phyloP scores from a whole-genome alignment of 169 alveolate genomes.

The Sarcocystis neurona region DNA sequence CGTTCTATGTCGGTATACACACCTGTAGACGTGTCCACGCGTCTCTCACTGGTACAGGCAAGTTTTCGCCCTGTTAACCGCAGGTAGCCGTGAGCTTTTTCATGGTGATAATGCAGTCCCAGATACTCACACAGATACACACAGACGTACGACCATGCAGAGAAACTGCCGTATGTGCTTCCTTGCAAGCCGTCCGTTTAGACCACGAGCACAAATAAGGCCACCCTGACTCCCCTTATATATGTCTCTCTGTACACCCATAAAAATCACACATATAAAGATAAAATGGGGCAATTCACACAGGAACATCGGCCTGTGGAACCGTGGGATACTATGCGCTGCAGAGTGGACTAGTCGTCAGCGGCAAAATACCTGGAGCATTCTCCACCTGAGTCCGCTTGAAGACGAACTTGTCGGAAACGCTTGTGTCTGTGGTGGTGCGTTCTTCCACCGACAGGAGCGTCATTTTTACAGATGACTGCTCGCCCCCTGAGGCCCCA shows the following conservation, averaged over 20 bases:
- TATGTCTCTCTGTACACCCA: neutral
- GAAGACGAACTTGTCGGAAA: neutral
- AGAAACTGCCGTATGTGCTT: too few relatives aligned
- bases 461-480: neutral
- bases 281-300: neutral
- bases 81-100: too few relatives aligned
- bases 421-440: neutral
- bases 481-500: neutral
- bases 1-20: too few relatives aligned
- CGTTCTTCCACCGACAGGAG: neutral
- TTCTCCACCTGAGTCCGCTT: neutral
- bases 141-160: too few relatives aligned
- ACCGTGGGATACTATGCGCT: neutral
- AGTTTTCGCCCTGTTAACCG: too few relatives aligned
- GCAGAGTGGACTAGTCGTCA: neutral
- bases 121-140: too few relatives aligned
- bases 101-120: too few relatives aligned
- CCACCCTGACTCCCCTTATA: too few relatives aligned
- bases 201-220: too few relatives aligned
- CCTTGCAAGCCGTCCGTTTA: too few relatives aligned
- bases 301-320: neutral
- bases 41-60: too few relatives aligned
- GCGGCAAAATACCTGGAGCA: neutral
- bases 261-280: conserved; percentile 10
- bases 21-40: too few relatives aligned